Percentiles rank a stretch among this genome's conserved stretches.
These are phyloP conservation scores for Kazachstania viticola DNA, from an alignment of 805 yeast genomes.

Conservation along the genomic window DNA sequence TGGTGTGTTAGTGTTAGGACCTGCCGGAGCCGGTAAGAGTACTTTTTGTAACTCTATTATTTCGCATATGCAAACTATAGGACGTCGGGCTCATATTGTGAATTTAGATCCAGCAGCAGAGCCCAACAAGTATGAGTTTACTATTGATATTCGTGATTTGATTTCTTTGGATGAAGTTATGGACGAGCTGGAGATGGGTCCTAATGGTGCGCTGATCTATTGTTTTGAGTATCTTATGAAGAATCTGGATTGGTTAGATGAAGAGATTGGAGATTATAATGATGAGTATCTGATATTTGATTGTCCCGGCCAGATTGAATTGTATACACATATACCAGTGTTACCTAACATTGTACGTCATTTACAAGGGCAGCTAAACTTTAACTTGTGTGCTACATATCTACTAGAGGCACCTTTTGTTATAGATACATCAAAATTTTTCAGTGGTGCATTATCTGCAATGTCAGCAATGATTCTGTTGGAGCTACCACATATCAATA, in stretches of 20 bases:
- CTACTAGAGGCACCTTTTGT: slow-evolving; percentile 90
- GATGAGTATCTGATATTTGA: slow-evolving; percentile 92
- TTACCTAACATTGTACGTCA: slow-evolving; percentile 84
- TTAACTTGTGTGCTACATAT: slow-evolving; percentile 86
- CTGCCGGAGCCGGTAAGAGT: slow-evolving; percentile 95
- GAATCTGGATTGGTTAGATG: slow-evolving; percentile 94
- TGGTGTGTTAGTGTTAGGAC: slow-evolving; percentile 88
- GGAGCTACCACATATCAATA: slow-evolving; percentile 90
- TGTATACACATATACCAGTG: slow-evolving; percentile 89
- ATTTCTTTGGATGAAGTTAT: slow-evolving; percentile 87
- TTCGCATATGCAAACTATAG: slow-evolving; percentile 77
- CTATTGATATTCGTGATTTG: slow-evolving; percentile 83
- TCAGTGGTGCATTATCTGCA: slow-evolving; percentile 90
- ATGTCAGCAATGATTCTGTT: slow-evolving; percentile 96
- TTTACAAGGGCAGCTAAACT: slow-evolving; percentile 64
- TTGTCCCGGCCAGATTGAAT: slow-evolving; percentile 94
- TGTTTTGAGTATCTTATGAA: slow-evolving; percentile 86
- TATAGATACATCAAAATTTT: slow-evolving; percentile 81
- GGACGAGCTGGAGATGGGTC: slow-evolving; percentile 90
- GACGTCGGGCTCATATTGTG: slow-evolving; percentile 89
- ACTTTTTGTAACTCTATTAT: slow-evolving; percentile 87
- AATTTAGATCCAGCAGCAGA: slow-evolving; percentile 97
- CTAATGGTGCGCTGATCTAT: slow-evolving; percentile 87
- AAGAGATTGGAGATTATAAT: slow-evolving; percentile 89
- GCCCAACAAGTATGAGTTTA: slow-evolving; percentile 80